A percentile compares a stretch with the other conserved stretches of the same genome.
Conservation (phyloP, 148 eudicot genomes). For the Dianthus caryophyllus region DNA sequence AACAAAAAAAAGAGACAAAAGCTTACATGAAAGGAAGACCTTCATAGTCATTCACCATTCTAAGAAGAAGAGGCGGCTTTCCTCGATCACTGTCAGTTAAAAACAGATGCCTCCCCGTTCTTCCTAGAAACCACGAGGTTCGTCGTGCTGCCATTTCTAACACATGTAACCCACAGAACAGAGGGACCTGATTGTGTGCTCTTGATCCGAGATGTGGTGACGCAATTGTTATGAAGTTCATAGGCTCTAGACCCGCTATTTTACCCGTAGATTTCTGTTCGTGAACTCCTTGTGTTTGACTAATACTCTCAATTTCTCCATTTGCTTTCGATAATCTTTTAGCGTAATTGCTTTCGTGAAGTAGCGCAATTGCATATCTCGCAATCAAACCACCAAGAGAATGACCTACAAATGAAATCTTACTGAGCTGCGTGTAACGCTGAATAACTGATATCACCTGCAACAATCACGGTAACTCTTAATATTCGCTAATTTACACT, state of each 20-base stretch:
- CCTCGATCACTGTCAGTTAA: conserved; percentile 58
- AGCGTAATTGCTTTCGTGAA: conserved; percentile 37
- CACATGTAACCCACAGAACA: conserved; percentile 58
- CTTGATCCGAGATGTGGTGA: conserved; percentile 93
- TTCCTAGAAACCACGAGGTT: conserved; percentile 62
- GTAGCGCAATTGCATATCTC: conserved; percentile 81
- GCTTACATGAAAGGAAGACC: conserved; percentile 77
- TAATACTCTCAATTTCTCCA: conserved; percentile 28
- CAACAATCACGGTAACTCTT: conserved; percentile 8
- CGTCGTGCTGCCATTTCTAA: conserved; percentile 60
- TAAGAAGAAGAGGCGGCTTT: conserved; percentile 71
- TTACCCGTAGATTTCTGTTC: conserved; percentile 43
- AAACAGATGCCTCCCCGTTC: conserved; percentile 74
- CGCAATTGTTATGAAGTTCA: conserved; percentile 78
- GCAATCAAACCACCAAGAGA: conserved; percentile 85
- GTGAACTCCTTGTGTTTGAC: conserved; percentile 20
- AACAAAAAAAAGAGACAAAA: neutral
- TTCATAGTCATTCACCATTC: conserved; percentile 63
- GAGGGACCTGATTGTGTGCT: conserved; percentile 89
- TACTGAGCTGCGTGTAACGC: conserved; percentile 55
- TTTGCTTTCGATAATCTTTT: conserved; percentile 21
- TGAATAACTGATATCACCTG: conserved; percentile 68
- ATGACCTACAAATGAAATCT: conserved; percentile 82
- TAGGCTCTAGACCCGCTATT: conserved; percentile 83
- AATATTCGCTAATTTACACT: too few species aligned